These are phyloP conservation scores for Microstegium vimineum DNA, from an alignment of 176 grass and related monocot species.

Conservation along the genomic window DNA sequence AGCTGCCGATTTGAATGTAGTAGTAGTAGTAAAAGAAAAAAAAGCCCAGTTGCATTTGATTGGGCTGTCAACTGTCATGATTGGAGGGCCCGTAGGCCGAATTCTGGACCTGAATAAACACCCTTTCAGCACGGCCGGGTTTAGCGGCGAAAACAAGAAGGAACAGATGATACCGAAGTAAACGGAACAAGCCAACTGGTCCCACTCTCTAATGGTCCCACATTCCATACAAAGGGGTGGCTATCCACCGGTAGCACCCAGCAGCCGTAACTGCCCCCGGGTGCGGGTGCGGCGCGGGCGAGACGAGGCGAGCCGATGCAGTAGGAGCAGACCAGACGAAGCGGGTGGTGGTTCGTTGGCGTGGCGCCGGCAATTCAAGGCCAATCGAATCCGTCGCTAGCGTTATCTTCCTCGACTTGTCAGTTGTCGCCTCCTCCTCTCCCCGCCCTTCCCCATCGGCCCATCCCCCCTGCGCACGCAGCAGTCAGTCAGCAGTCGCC, in stretches of 20 bases:
- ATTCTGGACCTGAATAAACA: neutral
- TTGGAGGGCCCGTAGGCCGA: neutral
- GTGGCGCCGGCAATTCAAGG: constrained; percentile 4
- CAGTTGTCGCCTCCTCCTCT: neutral
- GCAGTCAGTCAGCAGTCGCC: neutral
- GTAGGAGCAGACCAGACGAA: neutral
- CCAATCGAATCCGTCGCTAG: neutral
- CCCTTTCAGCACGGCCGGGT: neutral
- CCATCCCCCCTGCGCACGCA: neutral
- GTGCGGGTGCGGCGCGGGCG: neutral
- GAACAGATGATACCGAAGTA: neutral
- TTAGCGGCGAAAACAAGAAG: neutral
- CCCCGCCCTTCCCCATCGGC: too few species aligned
- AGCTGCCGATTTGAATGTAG: too few species aligned
- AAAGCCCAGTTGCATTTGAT: neutral
- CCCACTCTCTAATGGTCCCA: neutral
- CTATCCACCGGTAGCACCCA: neutral
- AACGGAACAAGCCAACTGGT: neutral
- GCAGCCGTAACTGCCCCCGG: neutral
- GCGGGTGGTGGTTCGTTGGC: neutral
- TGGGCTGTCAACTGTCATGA: neutral
- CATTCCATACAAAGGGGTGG: neutral
- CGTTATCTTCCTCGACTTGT: constrained; percentile 15
- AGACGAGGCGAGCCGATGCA: neutral
- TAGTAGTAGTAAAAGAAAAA: neutral